These are phyloP conservation scores for Solanum neorickii DNA, from an alignment of 257 asterid species.

Conservation along the genomic window DNA sequence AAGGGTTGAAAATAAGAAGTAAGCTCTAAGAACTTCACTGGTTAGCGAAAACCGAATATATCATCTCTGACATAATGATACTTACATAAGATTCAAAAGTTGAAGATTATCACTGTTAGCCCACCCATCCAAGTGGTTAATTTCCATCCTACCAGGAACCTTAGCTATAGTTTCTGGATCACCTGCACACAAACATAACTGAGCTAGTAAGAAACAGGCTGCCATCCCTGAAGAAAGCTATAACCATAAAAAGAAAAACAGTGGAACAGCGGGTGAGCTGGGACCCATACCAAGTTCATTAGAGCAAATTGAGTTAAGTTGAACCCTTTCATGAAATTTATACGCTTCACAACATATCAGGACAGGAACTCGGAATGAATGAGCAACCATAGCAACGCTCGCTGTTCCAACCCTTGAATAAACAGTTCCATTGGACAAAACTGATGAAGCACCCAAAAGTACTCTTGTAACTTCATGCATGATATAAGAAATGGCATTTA, in stretches of 20 bases:
- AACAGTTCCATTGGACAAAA: slow-evolving; percentile 76
- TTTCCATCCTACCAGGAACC: slow-evolving; percentile 57
- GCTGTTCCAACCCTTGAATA: slow-evolving; percentile 96
- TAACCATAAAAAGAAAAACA: neutral
- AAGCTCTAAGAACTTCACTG: neutral
- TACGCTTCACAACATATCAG: slow-evolving; percentile 86
- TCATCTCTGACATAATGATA: neutral
- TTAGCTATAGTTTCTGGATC: slow-evolving; percentile 63
- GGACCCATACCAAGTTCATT: slow-evolving; percentile 65
- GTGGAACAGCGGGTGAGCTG: neutral
- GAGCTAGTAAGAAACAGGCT: neutral
- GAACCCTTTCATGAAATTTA: slow-evolving; percentile 89
- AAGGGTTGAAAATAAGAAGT: slow-evolving; percentile 7
- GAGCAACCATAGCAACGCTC: slow-evolving; percentile 89
- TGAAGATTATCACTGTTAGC: slow-evolving; percentile 45
- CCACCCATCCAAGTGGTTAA: slow-evolving; percentile 48
- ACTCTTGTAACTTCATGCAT: slow-evolving; percentile 81
- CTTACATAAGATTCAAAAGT: slow-evolving; percentile 70
- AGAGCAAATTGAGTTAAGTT: slow-evolving; percentile 87
- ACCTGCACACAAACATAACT: slow-evolving; percentile 19
- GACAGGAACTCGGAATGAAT: slow-evolving; percentile 71
- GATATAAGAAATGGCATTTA: slow-evolving; percentile 74
- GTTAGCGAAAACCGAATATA: neutral
- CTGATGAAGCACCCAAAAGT: slow-evolving; percentile 80
- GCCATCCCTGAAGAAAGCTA: neutral